These are phyloP conservation scores for Venturia carpophila DNA, from an alignment of 2,329 filamentous ascomycete genomes.

Conservation along the genomic window DNA sequence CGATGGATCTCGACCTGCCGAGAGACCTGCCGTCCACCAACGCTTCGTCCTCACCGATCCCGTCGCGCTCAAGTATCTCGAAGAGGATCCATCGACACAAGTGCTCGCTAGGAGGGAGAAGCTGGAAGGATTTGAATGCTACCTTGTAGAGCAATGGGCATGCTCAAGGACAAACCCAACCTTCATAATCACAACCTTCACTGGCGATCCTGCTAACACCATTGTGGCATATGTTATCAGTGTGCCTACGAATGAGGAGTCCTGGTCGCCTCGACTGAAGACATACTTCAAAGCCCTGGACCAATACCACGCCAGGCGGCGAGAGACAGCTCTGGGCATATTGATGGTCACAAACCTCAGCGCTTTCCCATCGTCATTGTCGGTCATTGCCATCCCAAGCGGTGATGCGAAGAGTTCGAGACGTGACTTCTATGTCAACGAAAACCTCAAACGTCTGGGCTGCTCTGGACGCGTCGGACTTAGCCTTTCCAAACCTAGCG, in stretches of 20 bases:
- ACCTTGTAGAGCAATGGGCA: conserved; percentile 95
- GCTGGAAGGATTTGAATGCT: conserved; percentile 81
- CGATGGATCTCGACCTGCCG: conserved; percentile 23
- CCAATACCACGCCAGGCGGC: conserved; percentile 75
- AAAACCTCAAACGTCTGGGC: conserved; percentile 82
- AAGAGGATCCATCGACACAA: conserved; percentile 70
- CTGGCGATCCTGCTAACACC: conserved; percentile 70
- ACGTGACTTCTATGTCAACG: conserved; percentile 85
- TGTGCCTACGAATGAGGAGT: conserved; percentile 68
- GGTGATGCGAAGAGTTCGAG: conserved; percentile 76
- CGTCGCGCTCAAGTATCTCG: conserved; percentile 65
- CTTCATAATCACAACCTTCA: conserved; percentile 86
- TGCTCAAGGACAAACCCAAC: conserved; percentile 87
- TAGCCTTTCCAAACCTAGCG: conserved; percentile 67
- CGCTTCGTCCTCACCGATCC: conserved; percentile 59
- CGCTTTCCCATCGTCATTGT: conserved; percentile 83
- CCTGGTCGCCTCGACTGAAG: conserved; percentile 71
- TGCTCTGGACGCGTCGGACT: conserved; percentile 86
- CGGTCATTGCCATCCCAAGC: conserved; percentile 81
- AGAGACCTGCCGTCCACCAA: conserved; percentile 38
- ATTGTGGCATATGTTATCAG: conserved; percentile 74
- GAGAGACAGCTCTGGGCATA: conserved; percentile 72
- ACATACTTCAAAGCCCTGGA: conserved; percentile 81
- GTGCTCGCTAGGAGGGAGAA: conserved; percentile 64
- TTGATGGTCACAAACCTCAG: conserved; percentile 92